These are phyloP conservation scores for Calvatia gigantea DNA, from an alignment of 768 basidiomycete genomes.

Conservation along the genomic window DNA sequence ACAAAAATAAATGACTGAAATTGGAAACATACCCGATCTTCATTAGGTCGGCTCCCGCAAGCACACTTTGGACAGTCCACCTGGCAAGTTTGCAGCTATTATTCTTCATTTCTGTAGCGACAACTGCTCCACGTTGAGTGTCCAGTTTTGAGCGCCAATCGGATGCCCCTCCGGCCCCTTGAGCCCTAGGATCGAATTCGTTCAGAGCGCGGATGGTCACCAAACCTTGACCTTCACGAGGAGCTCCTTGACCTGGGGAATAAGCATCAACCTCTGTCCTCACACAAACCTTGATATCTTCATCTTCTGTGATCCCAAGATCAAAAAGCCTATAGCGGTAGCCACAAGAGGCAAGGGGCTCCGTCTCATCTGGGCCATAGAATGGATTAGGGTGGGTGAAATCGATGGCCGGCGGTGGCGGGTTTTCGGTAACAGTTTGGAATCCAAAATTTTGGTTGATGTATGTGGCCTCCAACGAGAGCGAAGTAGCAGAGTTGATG, in stretches of 20 bases:
- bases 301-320: constrained; percentile 85
- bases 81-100: constrained; percentile 97
- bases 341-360: constrained; percentile 92
- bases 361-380: constrained; percentile 89
- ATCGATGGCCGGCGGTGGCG: constrained; percentile 61
- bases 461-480: constrained; percentile 96
- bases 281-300: constrained; percentile 86
- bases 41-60: constrained; percentile 94
- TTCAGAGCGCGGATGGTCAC: constrained; percentile 94
- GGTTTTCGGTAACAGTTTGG: constrained; percentile 82
- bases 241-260: constrained; percentile 55
- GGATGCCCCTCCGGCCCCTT: constrained; percentile 92
- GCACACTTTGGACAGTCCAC: constrained; percentile 93
- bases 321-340: constrained; percentile 97
- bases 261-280: constrained; percentile 97
- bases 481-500: constrained; percentile 90
- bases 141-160: constrained; percentile 99
- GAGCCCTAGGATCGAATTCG: constrained; percentile 90
- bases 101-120: constrained; percentile 99
- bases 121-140: constrained; percentile 94
- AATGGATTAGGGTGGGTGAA: constrained; percentile 93
- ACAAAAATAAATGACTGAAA: constrained; percentile 12
- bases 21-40: constrained; percentile 78
- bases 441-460: constrained; percentile 99
- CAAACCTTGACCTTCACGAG: constrained; percentile 68